Evolutionary conservation across 2,329 filamentous ascomycete genomes (phyloP), one percentile per base, ranked within the genome.

Genomic region (Biscogniauxia marginata): DNA sequence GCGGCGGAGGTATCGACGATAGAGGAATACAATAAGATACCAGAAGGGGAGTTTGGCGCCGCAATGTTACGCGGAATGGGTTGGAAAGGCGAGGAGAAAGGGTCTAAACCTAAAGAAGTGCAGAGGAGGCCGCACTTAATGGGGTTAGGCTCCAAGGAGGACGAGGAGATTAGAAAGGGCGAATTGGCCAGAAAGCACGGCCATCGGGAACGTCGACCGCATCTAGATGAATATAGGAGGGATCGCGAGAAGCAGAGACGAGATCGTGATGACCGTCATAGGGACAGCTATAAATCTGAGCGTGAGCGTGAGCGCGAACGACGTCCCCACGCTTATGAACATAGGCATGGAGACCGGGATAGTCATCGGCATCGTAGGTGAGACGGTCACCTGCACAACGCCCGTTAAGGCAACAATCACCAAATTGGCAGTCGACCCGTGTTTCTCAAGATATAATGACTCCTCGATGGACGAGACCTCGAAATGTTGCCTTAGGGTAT

Each of bases 1-100:
- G 88, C 91, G 1, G 92, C 91, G 1, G 89, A 91, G 20, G 80
- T 84, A 24, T 87, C 91, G 3, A 90, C 86, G 0, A 77, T 96
- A 18, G 89, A 90, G 30, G 91, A 95, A 67, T 98, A 98, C 74
- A 88, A 89, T 56, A 86, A 88, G 11, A 88, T 96, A 59, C 93
- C 95, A 0, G 91, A 98, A 16, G 93, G 97, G 64, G 92, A 97
- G 65, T 99, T 98, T 63, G 95, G 95, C 7, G 89, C 92, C 18
- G 92, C 93, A 0, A 80, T 98, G 61, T 80, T 99, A 34, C 86
- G 93, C 25, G 92, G 93, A 8, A 97, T 98, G 90, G 95, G 95
- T 7, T 97, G 93, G 93, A 92, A 97, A 78, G 88, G 75, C 72
- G 83, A 85, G 53, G 77, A 80, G 59, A 75, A 78, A 48, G 81